Evolutionary conservation across 176 grass and related monocot species (phyloP), one percentile per base, ranked within the genome.

Genomic region (Avena insularis): DNA sequence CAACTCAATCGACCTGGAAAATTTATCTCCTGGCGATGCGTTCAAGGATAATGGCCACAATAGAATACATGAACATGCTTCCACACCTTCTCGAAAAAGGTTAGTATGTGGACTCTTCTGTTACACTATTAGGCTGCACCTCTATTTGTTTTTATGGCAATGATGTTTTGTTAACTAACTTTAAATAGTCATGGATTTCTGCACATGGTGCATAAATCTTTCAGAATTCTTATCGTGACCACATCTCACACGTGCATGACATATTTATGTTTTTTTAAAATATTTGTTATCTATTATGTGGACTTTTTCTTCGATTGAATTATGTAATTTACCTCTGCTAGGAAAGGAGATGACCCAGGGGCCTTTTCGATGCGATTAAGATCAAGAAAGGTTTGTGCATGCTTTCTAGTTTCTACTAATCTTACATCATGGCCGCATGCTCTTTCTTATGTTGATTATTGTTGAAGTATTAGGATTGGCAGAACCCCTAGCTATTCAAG

Each of bases 311-410:
- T 88, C 12, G 67, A 53, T 29, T 71, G 20, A 91, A 80, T 85
- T n/a, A 85, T 91, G 40, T 75, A 75, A 75, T 66, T 35, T 81
- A 82, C 56, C 35, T 58, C 77, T 88, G 63, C 38, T 81, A 96
- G 97, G 89, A 96, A 91, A 80, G 90, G 85, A 90, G 69, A 71
- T 72, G 63, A 77, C 79, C 75, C 83, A 57, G 70, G 45, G 85
- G 20, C 31, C 25, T 88, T 88, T 84, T 94, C 87, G 75, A 82
- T 92, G 81, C 83, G 89, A 66, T 85, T 89, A 80, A 88, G 79
- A 65, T 88, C 83, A 80, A 91, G 81, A 86, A 94, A 93, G 90
- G 97, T 98, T 31, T 75, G 87, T 85, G 77, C 83, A 14, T 47
- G 63, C 77, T 51, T 88, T 86, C 35, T 29, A n/a, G 11, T 65